These are phyloP conservation scores for Craspedostauros australis DNA, from an alignment of 108 stramenopile species.

Conservation along the genomic window DNA sequence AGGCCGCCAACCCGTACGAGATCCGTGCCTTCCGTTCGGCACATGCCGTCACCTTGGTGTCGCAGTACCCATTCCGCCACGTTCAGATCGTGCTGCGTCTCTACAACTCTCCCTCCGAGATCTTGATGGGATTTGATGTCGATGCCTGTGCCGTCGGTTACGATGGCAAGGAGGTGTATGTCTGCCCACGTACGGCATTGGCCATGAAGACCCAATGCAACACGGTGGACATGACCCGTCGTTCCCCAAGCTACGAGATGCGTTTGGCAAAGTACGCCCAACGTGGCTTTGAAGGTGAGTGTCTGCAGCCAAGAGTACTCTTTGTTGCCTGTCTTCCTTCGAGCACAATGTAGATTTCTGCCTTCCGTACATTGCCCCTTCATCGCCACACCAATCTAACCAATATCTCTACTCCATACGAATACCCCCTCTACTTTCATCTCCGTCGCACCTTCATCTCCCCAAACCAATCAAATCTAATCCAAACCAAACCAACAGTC, in stretches of 20 bases:
- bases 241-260: conserved; percentile 44
- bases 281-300: conserved; percentile 32
- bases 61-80: conserved; percentile 40
- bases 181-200: conserved; percentile 28
- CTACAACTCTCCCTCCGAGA: conserved; percentile 38
- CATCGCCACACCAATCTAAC: no score
- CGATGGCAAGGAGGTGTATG: conserved; percentile 30
- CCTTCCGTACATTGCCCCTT: no score
- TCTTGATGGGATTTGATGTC: conserved; percentile 41
- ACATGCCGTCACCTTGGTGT: conserved; percentile 31
- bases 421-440: no score
- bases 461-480: no score
- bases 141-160: conserved; percentile 34
- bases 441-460: no score
- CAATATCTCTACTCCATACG: no score
- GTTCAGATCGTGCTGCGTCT: conserved; percentile 37
- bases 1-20: conserved; percentile 31
- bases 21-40: conserved; percentile 24
- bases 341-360: no score
- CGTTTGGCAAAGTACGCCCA: conserved; percentile 41
- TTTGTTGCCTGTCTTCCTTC: no score
- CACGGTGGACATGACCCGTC: conserved; percentile 33
- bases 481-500: no score
- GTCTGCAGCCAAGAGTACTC: no score
- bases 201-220: conserved; percentile 35